A percentile compares a stretch with the other conserved stretches of the same genome.
Evolutionary conservation across 345 rosid species (phyloP).

Genomic region (Sonneratia alba): DNA sequence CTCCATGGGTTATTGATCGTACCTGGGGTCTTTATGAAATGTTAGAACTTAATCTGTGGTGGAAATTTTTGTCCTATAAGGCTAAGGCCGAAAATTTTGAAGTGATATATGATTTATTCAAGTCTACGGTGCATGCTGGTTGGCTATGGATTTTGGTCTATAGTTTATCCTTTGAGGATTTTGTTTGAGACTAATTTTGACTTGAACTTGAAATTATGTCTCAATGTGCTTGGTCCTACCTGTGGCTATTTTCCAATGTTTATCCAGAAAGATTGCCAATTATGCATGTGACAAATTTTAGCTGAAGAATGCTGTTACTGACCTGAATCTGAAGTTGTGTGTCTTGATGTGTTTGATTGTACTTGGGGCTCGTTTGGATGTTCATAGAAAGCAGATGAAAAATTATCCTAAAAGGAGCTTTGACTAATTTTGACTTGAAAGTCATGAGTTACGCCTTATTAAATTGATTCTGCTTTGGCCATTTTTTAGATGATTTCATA

Average conservation of each 20-base stretch:
- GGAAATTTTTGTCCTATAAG: neutral
- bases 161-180: neutral
- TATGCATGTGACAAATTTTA: neutral
- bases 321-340: neutral
- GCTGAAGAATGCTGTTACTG: neutral
- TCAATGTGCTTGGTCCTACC: neutral
- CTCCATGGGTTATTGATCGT: neutral
- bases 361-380: neutral
- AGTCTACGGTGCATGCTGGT: neutral
- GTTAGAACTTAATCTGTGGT: neutral
- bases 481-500: neutral
- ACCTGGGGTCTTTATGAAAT: neutral
- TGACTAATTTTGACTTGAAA: slow-evolving; percentile 2
- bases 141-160: neutral
- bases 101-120: neutral
- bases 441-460: neutral
- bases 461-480: neutral
- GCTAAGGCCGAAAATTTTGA: neutral
- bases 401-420: neutral
- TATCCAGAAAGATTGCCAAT: neutral
- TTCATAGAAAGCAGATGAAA: neutral
- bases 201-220: neutral
- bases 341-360: neutral
- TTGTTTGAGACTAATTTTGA: slow-evolving; percentile 4
- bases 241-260: neutral